Percentiles rank a stretch among this genome's conserved stretches.
These are phyloP conservation scores for Collybiopsis luxurians DNA, from an alignment of 768 basidiomycete species.

Conservation along the genomic window DNA sequence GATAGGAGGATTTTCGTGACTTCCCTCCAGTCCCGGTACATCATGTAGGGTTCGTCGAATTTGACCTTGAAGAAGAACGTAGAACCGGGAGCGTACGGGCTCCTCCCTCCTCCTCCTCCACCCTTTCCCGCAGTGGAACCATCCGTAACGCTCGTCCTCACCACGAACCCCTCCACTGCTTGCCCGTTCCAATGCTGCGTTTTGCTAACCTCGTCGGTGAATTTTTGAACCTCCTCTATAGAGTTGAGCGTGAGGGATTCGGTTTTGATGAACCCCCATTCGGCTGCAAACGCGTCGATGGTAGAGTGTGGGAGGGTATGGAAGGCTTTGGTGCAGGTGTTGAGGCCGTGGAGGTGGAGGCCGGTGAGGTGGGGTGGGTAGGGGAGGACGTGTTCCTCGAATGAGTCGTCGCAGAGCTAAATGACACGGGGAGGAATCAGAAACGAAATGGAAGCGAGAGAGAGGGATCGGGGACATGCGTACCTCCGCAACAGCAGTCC, in stretches of 20 bases:
- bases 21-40: slow-evolving; percentile 98
- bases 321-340: slow-evolving; percentile 65
- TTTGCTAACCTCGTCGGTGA: slow-evolving; percentile 65
- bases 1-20: slow-evolving; percentile 74
- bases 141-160: slow-evolving; percentile 64
- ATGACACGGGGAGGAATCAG: neutral
- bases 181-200: slow-evolving; percentile 82
- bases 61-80: slow-evolving; percentile 99
- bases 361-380: slow-evolving; percentile 83
- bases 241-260: slow-evolving; percentile 52
- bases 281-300: slow-evolving; percentile 78
- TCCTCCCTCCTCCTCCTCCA: slow-evolving; percentile 17
- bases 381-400: slow-evolving; percentile 93
- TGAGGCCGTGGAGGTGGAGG: slow-evolving; percentile 91
- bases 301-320: slow-evolving; percentile 61
- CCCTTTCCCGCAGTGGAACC: slow-evolving; percentile 32
- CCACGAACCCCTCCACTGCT: slow-evolving; percentile 91
- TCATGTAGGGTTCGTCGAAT: slow-evolving; percentile 98
- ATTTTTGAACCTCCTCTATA: slow-evolving; percentile 65
- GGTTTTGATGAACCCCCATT: slow-evolving; percentile 92
- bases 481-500: slow-evolving; percentile 93
- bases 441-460: neutral
- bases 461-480: no score
- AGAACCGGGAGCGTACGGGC: slow-evolving; percentile 72
- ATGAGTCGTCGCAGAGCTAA: slow-evolving; percentile 94